phyloP scores from a whole-genome alignment of 169 alveolate genomes.

The Plasmodium billcollinsi region DNA sequence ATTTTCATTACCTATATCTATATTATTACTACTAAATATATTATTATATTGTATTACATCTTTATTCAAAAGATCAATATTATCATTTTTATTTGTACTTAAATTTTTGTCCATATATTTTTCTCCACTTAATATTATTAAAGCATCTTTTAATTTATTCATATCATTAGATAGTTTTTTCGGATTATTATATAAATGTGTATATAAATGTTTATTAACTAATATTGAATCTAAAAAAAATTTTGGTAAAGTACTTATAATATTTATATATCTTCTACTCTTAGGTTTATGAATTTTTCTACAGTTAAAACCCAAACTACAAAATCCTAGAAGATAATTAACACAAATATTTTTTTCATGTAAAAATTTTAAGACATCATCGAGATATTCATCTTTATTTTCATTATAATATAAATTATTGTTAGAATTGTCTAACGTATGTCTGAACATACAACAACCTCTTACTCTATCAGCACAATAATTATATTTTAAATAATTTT shows the following conservation, averaged over 20 bases:
- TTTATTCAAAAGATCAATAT: not conserved
- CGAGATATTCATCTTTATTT: slow-evolving; percentile 48
- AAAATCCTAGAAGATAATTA: slow-evolving; percentile 87
- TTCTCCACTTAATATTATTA: slow-evolving; percentile 64
- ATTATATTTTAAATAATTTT: slow-evolving; percentile 86
- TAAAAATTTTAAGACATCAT: slow-evolving; percentile 61
- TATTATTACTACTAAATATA: not conserved
- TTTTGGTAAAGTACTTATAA: slow-evolving; percentile 43
- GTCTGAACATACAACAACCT: slow-evolving; percentile 87
- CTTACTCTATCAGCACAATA: slow-evolving; percentile 90
- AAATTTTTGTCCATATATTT: slow-evolving; percentile 11
- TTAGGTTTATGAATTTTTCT: slow-evolving; percentile 78
- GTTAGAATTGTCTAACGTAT: slow-evolving; percentile 39
- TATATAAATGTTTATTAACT: slow-evolving; percentile 37
- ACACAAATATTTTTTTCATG: slow-evolving; percentile 80
- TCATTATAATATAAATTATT: not conserved
- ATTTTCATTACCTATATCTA: not conserved
- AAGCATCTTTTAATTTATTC: slow-evolving; percentile 65
- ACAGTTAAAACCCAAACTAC: slow-evolving; percentile 87
- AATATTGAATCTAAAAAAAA: slow-evolving; percentile 48
- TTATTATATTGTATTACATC: not conserved
- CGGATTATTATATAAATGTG: slow-evolving; percentile 37
- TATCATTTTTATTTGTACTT: not conserved
- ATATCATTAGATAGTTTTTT: slow-evolving; percentile 24
- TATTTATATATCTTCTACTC: slow-evolving; percentile 46